These are phyloP conservation scores for Pseudofabraea citricarpa DNA, from an alignment of 2,329 filamentous ascomycete genomes.

Conservation along the genomic window DNA sequence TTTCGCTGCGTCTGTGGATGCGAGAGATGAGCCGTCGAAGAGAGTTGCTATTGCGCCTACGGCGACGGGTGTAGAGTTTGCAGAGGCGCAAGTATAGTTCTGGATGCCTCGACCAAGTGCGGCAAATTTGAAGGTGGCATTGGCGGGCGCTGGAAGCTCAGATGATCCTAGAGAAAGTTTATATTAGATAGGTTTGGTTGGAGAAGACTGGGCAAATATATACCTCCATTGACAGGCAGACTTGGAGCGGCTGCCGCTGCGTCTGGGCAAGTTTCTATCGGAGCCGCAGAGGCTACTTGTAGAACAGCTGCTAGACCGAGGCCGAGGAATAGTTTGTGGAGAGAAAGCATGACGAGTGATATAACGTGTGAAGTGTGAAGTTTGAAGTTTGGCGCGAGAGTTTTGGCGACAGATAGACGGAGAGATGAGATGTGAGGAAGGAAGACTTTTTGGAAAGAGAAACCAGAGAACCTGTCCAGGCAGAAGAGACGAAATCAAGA, in stretches of 20 bases:
- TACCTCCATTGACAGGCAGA: slow-evolving; percentile 19
- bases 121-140: slow-evolving; percentile 21
- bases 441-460: not conserved
- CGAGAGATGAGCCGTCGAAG: slow-evolving; percentile 24
- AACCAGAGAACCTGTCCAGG: not conserved
- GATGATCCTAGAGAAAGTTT: no score
- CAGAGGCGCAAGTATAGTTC: slow-evolving; percentile 27
- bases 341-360: slow-evolving; percentile 20
- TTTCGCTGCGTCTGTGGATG: slow-evolving; percentile 7
- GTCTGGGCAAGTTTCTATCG: slow-evolving; percentile 4
- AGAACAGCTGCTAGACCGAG: slow-evolving; percentile 16
- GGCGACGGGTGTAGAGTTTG: slow-evolving; percentile 12
- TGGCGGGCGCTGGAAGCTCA: slow-evolving; percentile 17
- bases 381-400: not conserved
- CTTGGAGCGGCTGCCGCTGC: slow-evolving; percentile 6
- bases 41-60: slow-evolving; percentile 26
- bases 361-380: not conserved
- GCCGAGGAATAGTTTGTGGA: slow-evolving; percentile 16
- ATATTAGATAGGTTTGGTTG: not conserved
- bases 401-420: not conserved
- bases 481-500: not conserved
- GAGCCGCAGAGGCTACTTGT: slow-evolving; percentile 13
- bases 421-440: not conserved
- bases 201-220: no score
- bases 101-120: slow-evolving; percentile 27